Percentiles rank a stretch among this genome's conserved stretches.
Conservation (phyloP, 805 yeast genomes). For the Citeromyces nyonsensis region DNA sequence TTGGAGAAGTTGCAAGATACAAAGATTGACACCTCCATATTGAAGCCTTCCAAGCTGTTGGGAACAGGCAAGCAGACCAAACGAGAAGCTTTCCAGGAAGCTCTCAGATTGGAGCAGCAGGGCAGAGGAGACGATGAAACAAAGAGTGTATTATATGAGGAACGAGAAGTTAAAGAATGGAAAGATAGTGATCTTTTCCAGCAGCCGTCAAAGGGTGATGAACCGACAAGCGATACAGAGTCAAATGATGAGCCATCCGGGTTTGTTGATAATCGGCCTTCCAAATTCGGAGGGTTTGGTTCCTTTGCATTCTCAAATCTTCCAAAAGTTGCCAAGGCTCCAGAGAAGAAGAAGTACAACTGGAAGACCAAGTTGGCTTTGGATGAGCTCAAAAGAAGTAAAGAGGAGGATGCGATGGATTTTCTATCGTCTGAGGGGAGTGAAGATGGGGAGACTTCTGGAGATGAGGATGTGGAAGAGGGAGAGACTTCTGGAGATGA, state of each 20-base stretch:
- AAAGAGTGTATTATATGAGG: conserved; percentile 51
- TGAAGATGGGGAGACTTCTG: conserved; percentile 10
- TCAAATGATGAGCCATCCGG: conserved; percentile 18
- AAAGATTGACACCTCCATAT: conserved; percentile 50
- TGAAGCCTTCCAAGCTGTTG: conserved; percentile 61
- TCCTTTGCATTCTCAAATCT: conserved; percentile 48
- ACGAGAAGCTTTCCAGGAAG: conserved; percentile 59
- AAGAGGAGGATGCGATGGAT: conserved; percentile 45
- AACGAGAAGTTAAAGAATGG: conserved; percentile 52
- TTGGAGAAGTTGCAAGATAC: conserved; percentile 58
- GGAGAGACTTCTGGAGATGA: conserved; percentile 5
- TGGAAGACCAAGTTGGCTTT: conserved; percentile 54
- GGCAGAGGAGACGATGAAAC: conserved; percentile 57
- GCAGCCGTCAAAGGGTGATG: conserved; percentile 6
- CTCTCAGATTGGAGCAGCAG: conserved; percentile 52
- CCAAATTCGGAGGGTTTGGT: conserved; percentile 42
- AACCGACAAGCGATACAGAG: conserved; percentile 1
- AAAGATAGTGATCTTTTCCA: conserved; percentile 19
- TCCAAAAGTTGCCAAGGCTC: conserved; percentile 27
- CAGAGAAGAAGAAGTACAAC: conserved; percentile 42
- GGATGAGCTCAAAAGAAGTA: conserved; percentile 22
- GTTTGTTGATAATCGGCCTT: conserved; percentile 62
- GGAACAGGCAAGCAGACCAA: conserved; percentile 65
- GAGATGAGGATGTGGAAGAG: conserved; percentile 5
- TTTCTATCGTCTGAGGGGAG: conserved; percentile 27